Evolutionary conservation across 129 eudicot genomes (phyloP).

Genomic region (Oenanthe sinensis): DNA sequence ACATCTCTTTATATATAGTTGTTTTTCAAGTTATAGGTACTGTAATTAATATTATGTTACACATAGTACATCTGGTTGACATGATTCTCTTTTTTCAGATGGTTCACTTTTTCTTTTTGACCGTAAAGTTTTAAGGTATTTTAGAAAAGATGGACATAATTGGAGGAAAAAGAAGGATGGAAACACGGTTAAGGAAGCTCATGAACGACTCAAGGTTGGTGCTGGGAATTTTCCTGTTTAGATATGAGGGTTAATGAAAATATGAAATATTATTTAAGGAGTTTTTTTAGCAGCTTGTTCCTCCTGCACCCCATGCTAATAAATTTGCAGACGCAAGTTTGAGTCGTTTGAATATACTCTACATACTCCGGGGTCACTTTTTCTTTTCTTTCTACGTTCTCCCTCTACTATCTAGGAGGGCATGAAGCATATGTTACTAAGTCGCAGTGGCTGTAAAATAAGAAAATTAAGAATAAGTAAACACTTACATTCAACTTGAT

Average conservation of each 20-base stretch:
- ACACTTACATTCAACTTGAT: not conserved
- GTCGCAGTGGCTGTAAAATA: not conserved
- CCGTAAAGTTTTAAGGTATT: slow-evolving; percentile 88
- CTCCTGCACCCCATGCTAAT: not conserved
- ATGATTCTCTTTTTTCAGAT: slow-evolving; percentile 39
- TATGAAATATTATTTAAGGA: not conserved
- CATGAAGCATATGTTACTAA: not conserved
- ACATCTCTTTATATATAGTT: not conserved
- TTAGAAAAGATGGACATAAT: slow-evolving; percentile 93
- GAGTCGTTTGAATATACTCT: not conserved
- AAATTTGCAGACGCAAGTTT: not conserved
- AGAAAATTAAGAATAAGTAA: not conserved
- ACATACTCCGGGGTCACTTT: not conserved
- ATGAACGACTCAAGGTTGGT: slow-evolving; percentile 92
- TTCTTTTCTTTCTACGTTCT: not conserved
- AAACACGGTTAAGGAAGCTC: slow-evolving; percentile 97
- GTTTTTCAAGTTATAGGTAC: not conserved
- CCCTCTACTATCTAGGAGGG: not conserved
- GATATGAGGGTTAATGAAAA: not conserved
- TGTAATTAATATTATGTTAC: not conserved
- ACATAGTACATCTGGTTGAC: slow-evolving; percentile 11
- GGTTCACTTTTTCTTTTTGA: slow-evolving; percentile 98
- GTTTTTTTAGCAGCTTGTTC: not conserved
- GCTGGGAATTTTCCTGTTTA: not conserved
- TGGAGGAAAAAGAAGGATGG: slow-evolving; percentile 99